Evolutionary conservation across 2,329 filamentous ascomycete genomes (phyloP).

Genomic region (Sordariomycetes sp.): DNA sequence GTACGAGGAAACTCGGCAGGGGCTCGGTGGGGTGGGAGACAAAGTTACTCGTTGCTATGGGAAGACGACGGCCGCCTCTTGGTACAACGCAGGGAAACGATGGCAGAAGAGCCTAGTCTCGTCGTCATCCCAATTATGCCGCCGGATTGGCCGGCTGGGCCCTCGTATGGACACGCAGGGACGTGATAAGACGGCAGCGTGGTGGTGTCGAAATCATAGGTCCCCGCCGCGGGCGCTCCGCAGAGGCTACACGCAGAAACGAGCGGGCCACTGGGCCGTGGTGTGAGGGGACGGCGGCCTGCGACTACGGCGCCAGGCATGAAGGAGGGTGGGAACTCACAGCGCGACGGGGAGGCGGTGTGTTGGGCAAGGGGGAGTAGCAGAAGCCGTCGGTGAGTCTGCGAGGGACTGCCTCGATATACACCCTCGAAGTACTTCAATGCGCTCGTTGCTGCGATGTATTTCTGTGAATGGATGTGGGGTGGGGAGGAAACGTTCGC

Average conservation of each 20-base stretch:
- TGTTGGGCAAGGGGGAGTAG: neutral
- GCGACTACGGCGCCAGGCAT: neutral
- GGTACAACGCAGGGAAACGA: constrained; percentile 1
- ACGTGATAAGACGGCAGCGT: neutral
- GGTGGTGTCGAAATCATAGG: neutral
- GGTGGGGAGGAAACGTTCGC: neutral
- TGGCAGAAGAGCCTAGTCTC: neutral
- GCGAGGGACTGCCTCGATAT: neutral
- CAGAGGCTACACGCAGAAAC: neutral
- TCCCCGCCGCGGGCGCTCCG: neutral
- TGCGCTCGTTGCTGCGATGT: neutral
- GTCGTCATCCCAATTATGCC: constrained; percentile 1
- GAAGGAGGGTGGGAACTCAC: neutral
- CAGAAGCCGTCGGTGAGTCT: neutral
- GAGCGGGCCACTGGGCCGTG: neutral
- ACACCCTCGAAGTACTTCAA: neutral
- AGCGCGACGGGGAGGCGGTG: neutral
- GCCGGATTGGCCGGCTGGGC: neutral
- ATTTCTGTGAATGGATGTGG: neutral
- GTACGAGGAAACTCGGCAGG: neutral
- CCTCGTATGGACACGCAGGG: neutral
- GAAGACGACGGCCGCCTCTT: neutral
- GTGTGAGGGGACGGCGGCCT: constrained; percentile 1
- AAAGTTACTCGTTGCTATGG: neutral
- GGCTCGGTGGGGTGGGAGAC: constrained; percentile 1